Percentiles rank a stretch among this genome's conserved stretches.
These are phyloP conservation scores for slime mould (Dictyostelium discoideum) DNA, from an alignment of 78 protist genomes.

Conservation along the genomic window DNA sequence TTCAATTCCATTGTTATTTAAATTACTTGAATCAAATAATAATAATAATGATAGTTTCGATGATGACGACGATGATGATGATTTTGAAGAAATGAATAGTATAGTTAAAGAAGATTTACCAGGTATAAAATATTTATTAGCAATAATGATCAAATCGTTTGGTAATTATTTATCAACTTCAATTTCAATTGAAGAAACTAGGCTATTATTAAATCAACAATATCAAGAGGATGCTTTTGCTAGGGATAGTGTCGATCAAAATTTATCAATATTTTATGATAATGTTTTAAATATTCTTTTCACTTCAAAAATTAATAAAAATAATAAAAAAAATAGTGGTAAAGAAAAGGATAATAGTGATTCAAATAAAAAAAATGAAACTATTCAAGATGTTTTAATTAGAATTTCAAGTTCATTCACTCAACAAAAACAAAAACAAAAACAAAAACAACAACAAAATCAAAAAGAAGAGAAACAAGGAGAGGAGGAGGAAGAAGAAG, in stretches of 20 bases:
- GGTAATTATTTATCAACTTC: neutral
- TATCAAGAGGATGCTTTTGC: constrained; percentile 43
- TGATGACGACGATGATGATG: neutral
- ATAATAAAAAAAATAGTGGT: neutral
- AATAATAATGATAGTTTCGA: neutral
- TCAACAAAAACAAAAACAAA: neutral
- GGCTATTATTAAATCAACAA: neutral
- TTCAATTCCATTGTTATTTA: neutral
- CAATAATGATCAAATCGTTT: neutral
- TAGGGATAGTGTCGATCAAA: neutral
- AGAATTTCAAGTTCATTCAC: neutral
- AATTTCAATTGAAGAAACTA: neutral
- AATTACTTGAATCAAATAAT: neutral
- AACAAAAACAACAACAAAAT: neutral
- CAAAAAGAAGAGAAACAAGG: neutral
- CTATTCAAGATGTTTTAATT: neutral
- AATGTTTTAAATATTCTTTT: neutral
- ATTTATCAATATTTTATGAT: constrained; percentile 15
- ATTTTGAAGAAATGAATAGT: neutral
- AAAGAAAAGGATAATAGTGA: neutral
- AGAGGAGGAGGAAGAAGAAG: neutral
- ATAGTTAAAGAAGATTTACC: neutral
- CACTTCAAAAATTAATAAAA: neutral
- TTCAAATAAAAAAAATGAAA: neutral
- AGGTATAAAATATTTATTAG: constrained; percentile 17